Base-by-base conservation (phyloP, 306 rosid genomes). In the Inga laurina region DNA sequence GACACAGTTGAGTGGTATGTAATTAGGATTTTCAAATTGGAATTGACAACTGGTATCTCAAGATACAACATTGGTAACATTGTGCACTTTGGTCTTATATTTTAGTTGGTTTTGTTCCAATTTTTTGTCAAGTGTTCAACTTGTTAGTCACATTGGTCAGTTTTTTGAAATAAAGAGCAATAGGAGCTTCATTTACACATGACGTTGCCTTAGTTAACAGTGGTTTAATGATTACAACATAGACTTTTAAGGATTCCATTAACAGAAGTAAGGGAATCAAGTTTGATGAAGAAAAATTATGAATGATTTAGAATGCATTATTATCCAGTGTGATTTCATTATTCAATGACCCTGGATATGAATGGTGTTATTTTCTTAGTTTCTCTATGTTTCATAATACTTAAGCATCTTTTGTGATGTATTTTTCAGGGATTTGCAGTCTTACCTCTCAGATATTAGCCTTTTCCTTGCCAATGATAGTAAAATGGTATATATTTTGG, bases 381-480 rank as follows among this genome's bases (percentile, higher is more conserved):
- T 73, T 81, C 43, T 67, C 61, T 68, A 35, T 19, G 59, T 59
- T 57, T 77, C 54, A 67, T 59, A 18, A 71, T 81, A 71, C 22
- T 45, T 72, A 76, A 52, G 49, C 35, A 19, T 86, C 62, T 70
- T 74, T 82, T 39, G 80, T 67, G 62, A 19, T 82, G 11, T 77
- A 44, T 85, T 72, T 83, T 87, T 90, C 90, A 96, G 99, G 81
- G 99, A 96, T 77, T 90, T 96, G 97, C 97, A 92, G 87, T 90
- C 99, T 66, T 93, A 96, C 87, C 94, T 86, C 77, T 92, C 99
- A 35, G 94, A 93, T 84, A 95, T 96, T 79, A 90, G 90, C 87
- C 85, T 96, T 79, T 92, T 93, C 85, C 87, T 96, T 4, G 97
- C 93, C 65, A 87, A 82, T 80, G 90, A 94, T 35, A 90, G 98